Evolutionary conservation across 805 yeast genomes (phyloP).

Genomic region (Ogataea degrootiae): DNA sequence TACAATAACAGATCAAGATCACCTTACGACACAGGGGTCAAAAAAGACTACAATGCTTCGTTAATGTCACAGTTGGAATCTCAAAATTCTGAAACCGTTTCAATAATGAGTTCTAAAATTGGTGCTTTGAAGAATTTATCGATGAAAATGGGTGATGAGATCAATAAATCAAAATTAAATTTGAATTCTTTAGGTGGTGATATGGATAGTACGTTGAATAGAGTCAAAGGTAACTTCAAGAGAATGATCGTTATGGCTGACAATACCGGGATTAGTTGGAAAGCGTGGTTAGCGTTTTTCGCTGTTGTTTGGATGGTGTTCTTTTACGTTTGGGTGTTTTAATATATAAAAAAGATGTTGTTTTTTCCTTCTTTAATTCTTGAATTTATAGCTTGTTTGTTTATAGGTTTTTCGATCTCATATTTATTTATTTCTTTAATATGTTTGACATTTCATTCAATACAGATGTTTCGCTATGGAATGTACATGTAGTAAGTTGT

Average conservation of each 20-base stretch:
- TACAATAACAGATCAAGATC: constrained; percentile 30
- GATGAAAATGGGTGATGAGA: constrained; percentile 60
- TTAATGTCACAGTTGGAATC: constrained; percentile 57
- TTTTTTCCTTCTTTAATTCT: no score
- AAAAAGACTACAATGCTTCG: constrained; percentile 44
- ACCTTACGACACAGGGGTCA: constrained; percentile 34
- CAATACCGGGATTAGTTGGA: constrained; percentile 58
- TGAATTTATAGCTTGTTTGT: no score
- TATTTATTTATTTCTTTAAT: no score
- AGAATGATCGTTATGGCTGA: constrained; percentile 63
- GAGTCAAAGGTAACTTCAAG: constrained; percentile 48
- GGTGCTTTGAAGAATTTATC: constrained; percentile 51
- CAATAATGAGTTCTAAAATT: constrained; percentile 50
- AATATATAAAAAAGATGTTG: background rate
- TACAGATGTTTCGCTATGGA: no score
- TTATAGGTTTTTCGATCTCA: no score
- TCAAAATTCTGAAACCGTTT: constrained; percentile 58
- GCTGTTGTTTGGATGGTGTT: constrained; percentile 40
- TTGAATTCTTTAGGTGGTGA: constrained; percentile 25
- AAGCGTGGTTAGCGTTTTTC: constrained; percentile 53
- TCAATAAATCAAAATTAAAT: constrained; percentile 31
- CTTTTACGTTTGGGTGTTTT: constrained; percentile 36
- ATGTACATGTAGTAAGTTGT: background rate
- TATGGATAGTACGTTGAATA: constrained; percentile 31
- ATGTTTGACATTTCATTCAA: no score